These are phyloP conservation scores for Hypseocharis bilobata DNA, from an alignment of 441 rosid genomes.

Conservation along the genomic window DNA sequence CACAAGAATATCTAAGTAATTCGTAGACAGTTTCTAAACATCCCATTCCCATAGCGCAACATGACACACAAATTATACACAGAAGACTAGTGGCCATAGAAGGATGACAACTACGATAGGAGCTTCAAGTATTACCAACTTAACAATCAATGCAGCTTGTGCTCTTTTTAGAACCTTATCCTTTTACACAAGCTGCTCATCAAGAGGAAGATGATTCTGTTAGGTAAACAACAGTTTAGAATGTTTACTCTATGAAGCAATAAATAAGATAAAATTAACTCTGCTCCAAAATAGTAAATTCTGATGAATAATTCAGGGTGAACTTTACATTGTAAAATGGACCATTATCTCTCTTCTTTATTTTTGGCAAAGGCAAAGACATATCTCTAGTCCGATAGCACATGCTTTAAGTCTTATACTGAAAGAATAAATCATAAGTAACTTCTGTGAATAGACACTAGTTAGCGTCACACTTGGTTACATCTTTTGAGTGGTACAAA, in stretches of 20 bases:
- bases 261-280: too few relatives aligned
- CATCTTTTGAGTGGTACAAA: not conserved
- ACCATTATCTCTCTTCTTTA: not conserved
- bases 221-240: not conserved
- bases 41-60: not conserved
- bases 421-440: not conserved
- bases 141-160: not conserved
- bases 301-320: too few relatives aligned
- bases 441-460: slow-evolving; percentile 5
- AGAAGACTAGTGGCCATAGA: not conserved
- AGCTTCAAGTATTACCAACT: not conserved
- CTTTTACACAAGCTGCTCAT: not conserved
- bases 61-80: not conserved
- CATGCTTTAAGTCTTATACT: too few relatives aligned
- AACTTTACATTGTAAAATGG: not conserved
- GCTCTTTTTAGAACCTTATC: not conserved
- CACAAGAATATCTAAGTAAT: not conserved
- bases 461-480: not conserved
- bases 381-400: too few relatives aligned
- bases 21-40: not conserved
- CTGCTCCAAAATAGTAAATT: not conserved
- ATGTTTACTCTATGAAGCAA: not conserved
- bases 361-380: not conserved
- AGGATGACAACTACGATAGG: not conserved
- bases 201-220: not conserved